Evolutionary conservation across 176 grass and related monocot genomes (phyloP), one percentile per base, ranked within the genome.

Genomic region (Aegilops bicornis): DNA sequence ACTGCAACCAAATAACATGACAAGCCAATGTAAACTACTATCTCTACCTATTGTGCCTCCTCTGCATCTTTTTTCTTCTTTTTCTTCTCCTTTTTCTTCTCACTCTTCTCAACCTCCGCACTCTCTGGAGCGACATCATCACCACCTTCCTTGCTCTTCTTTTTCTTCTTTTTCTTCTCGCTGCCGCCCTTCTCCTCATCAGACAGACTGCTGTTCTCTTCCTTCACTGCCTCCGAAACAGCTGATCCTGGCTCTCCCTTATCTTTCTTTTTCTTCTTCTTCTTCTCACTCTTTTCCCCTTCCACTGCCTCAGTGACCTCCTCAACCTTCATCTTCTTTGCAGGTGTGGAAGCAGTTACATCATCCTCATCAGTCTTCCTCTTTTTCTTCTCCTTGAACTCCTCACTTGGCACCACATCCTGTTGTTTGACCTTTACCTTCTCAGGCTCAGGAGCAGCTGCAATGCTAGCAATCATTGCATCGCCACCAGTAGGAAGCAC

Each of bases 231-330:
- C 23, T 68, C 78, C 10, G 32, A 75, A 50, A 79, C 86, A 80
- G 58, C 79, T 79, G 73, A 83, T 78, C 75, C 88, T 67, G 23
- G 24, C 65, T 85, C 94, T 31, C 32, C 52, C 83, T 93, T 88
- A 7, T 95, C 88, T 67, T 98, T 89, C 81, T 89, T 93, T 83
- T 97, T 97, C 83, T 98, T 97, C 75, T 97, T 92, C 81, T 98
- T 95, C 81, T 94, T 97, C 83, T 95, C 93, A 6, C 90, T 93
- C 62, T 94, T 91, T 75, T 93, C 89, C 73, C 56, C 87, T 81
- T 88, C 89, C 58, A 80, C 84, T 8, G 11, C 42, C 10, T 88
- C 93, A 16, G 80, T 69, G 33, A 1, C 37, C 75, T 89, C 88
- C 84, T 95, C 96, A 36, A 73, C 81, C 91, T 98, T 98, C 30